Evolutionary conservation across 2,329 filamentous ascomycete genomes (phyloP).

Genomic region (Xylaria sp.): DNA sequence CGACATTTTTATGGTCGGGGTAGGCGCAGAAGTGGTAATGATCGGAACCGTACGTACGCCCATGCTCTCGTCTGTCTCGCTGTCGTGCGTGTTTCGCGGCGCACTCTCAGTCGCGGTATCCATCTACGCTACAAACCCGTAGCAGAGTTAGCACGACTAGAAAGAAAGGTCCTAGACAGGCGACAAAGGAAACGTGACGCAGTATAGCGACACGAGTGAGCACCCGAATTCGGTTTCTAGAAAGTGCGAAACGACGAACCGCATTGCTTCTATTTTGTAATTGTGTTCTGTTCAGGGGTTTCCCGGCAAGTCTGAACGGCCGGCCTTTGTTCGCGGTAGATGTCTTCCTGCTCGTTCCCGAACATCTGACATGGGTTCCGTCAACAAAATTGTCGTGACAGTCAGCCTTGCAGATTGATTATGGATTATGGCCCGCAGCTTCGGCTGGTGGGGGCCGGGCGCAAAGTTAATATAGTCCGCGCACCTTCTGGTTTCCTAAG

Average conservation of each 20-base stretch:
- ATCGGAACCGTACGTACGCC: constrained; percentile 60
- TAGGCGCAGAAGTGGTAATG: constrained; percentile 42
- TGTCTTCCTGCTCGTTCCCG: constrained; percentile 24
- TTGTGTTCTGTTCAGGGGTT: constrained; percentile 17
- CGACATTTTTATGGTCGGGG: constrained; percentile 61
- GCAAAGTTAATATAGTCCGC: constrained; percentile 17
- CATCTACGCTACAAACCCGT: constrained; percentile 48
- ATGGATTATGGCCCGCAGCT: constrained; percentile 9
- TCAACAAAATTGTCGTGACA: constrained; percentile 24
- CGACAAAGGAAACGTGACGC: constrained; percentile 26
- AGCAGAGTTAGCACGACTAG: constrained; percentile 21
- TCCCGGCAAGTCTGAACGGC: constrained; percentile 12
- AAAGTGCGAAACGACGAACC: constrained; percentile 27
- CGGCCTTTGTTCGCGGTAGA: constrained; percentile 23
- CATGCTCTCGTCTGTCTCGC: constrained; percentile 49
- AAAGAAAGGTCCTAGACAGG: constrained; percentile 20
- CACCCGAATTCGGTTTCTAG: constrained; percentile 20
- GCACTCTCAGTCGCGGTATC: constrained; percentile 56
- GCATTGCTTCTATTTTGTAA: constrained; percentile 28
- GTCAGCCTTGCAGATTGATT: constrained; percentile 28
- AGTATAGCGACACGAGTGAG: constrained; percentile 10
- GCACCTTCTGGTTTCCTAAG: constrained; percentile 15
- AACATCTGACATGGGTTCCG: constrained; percentile 30
- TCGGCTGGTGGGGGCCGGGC: constrained; percentile 24
- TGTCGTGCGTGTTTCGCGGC: constrained; percentile 46